Evolutionary conservation across 2,329 filamentous ascomycete genomes (phyloP).

Genomic region (Metarhizium robertsii): DNA sequence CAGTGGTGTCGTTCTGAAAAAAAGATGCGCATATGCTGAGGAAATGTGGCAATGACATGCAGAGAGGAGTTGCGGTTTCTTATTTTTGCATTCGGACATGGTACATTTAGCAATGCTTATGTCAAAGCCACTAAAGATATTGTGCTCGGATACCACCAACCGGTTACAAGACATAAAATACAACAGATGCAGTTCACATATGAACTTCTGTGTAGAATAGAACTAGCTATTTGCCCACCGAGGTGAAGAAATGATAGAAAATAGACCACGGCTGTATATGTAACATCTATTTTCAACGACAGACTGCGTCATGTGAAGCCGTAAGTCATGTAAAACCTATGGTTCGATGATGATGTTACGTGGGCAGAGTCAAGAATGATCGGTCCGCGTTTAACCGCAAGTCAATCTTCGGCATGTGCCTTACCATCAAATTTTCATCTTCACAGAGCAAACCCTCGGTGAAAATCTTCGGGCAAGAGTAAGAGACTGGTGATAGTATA

Average conservation of each 20-base stretch:
- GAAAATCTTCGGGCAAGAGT: constrained; percentile 77
- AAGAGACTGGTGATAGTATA: constrained; percentile 39
- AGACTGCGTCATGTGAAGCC: too few species aligned
- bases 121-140: neutral
- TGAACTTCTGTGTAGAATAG: constrained; percentile 8
- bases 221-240: constrained; percentile 8
- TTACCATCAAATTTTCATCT: constrained; percentile 77
- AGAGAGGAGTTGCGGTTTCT: neutral
- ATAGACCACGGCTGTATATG: constrained; percentile 7
- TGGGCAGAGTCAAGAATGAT: neutral
- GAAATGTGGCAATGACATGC: constrained; percentile 3
- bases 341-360: too few species aligned
- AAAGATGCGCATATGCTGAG: constrained; percentile 1
- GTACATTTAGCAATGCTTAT: neutral
- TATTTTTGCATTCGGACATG: neutral
- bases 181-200: constrained; percentile 2
- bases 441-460: constrained; percentile 52
- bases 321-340: too few species aligned
- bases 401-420: constrained; percentile 45
- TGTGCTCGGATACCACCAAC: neutral
- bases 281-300: neutral
- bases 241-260: constrained; percentile 7
- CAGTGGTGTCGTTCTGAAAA: neutral
- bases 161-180: neutral
- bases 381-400: neutral